Percentiles rank a stretch among this genome's conserved stretches.
phyloP scores from a whole-genome alignment of 208 protist species.

The Herpetomonas tarakana region DNA sequence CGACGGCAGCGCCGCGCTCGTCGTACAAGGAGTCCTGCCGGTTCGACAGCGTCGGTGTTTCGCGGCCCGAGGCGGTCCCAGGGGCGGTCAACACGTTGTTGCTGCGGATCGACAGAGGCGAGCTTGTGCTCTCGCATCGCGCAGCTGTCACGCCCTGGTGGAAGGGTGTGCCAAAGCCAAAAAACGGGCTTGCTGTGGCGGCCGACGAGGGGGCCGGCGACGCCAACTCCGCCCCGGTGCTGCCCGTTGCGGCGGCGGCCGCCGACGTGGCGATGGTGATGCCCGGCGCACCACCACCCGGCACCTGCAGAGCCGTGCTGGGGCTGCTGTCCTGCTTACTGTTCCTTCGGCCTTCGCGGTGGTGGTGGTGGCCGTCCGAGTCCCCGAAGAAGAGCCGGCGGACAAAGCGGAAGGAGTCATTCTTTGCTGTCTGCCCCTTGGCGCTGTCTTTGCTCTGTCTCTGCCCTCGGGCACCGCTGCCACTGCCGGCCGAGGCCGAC shows the following conservation, averaged over 20 bases:
- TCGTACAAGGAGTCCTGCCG: neutral
- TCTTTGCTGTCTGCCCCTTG: neutral
- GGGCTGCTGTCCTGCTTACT: neutral
- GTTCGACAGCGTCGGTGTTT: neutral
- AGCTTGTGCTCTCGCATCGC: neutral
- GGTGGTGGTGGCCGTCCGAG: neutral
- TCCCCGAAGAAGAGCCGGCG: slow-evolving; percentile 12
- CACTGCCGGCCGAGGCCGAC: neutral
- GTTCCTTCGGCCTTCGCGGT: slow-evolving; percentile 1
- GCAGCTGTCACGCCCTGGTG: neutral
- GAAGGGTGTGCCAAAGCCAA: neutral
- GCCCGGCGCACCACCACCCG: too few relatives aligned
- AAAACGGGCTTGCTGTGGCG: neutral
- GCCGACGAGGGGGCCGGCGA: too few relatives aligned
- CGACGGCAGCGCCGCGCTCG: too few relatives aligned
- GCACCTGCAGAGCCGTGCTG: neutral
- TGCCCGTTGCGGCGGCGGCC: neutral
- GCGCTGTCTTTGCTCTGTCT: too few relatives aligned
- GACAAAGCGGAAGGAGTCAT: slow-evolving; percentile 12
- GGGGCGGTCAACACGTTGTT: neutral
- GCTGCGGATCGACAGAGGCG: neutral
- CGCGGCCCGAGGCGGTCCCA: neutral
- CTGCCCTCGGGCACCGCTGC: neutral
- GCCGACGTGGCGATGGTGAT: neutral
- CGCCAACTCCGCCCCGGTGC: neutral